phyloP scores from a whole-genome alignment of 768 basidiomycete genomes.

The Porphyrellus cyaneotinctus region DNA sequence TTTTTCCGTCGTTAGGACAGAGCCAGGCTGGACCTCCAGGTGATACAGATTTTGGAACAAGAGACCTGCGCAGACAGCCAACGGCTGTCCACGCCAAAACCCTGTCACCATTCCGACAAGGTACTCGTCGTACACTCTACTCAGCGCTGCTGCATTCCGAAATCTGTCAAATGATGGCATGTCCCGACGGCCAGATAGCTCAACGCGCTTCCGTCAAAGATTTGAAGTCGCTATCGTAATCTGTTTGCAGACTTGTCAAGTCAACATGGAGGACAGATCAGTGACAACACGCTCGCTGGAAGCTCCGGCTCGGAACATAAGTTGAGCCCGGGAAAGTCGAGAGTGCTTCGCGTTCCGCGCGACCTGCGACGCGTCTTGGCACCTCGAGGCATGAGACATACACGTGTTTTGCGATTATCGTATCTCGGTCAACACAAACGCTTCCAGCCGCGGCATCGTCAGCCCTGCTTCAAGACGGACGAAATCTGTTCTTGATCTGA shows the following conservation, averaged over 20 bases:
- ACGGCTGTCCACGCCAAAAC: too few relatives aligned
- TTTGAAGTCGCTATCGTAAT: not conserved
- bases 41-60: too few relatives aligned
- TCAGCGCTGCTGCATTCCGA: not conserved
- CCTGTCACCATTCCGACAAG: too few relatives aligned
- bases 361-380: not conserved
- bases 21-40: too few relatives aligned
- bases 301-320: not conserved
- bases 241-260: not conserved
- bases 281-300: not conserved
- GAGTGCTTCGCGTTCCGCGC: not conserved
- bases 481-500: conserved; percentile 2
- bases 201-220: not conserved
- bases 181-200: not conserved
- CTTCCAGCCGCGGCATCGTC: too few relatives aligned
- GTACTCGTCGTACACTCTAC: not conserved
- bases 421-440: not conserved
- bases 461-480: not conserved
- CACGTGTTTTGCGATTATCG: not conserved
- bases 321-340: not conserved
- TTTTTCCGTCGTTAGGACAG: too few relatives aligned
- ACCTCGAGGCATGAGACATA: too few relatives aligned
- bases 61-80: too few relatives aligned
- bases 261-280: not conserved
- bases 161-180: not conserved